Percentiles rank a stretch among this genome's conserved stretches.
These are phyloP conservation scores for Neonectria coccinea DNA, from an alignment of 2,329 filamentous ascomycete genomes.

Conservation along the genomic window DNA sequence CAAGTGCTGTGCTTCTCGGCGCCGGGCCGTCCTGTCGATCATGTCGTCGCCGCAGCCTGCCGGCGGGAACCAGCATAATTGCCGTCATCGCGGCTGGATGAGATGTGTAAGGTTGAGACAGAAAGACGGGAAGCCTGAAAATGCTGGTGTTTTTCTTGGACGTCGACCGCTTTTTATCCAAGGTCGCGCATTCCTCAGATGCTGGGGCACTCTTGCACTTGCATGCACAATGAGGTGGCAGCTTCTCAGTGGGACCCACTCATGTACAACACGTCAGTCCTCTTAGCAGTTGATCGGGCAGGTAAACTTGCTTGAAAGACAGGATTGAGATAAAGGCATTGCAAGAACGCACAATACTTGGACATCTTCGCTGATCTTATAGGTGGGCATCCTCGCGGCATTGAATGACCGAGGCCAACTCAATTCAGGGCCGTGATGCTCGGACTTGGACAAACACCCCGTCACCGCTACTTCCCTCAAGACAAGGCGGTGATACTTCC, in stretches of 20 bases:
- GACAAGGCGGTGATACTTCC: constrained; percentile 2
- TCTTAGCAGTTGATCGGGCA: constrained; percentile 10
- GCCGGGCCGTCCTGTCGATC: constrained; percentile 19
- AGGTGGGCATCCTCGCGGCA: too few species aligned
- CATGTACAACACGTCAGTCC: constrained; percentile 41
- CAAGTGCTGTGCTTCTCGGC: constrained; percentile 11
- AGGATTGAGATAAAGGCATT: background rate
- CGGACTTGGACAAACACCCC: background rate
- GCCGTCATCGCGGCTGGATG: constrained; percentile 2
- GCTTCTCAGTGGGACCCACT: constrained; percentile 43
- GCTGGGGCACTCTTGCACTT: constrained; percentile 33
- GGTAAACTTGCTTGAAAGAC: background rate
- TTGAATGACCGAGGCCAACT: background rate
- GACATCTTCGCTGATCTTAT: background rate
- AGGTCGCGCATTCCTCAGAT: constrained; percentile 32
- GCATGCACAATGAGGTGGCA: constrained; percentile 48
- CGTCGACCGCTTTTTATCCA: constrained; percentile 38
- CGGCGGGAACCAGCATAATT: constrained; percentile 6
- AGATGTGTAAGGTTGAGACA: constrained; percentile 7
- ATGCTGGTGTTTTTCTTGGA: background rate
- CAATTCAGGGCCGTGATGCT: background rate
- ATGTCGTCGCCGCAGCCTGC: background rate
- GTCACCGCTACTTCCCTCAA: constrained; percentile 26
- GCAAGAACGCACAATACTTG: too few species aligned
- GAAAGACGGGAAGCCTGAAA: constrained; percentile 1